Conservation (phyloP, 23 red algal species). For the Gracilaria domingensis region DNA sequence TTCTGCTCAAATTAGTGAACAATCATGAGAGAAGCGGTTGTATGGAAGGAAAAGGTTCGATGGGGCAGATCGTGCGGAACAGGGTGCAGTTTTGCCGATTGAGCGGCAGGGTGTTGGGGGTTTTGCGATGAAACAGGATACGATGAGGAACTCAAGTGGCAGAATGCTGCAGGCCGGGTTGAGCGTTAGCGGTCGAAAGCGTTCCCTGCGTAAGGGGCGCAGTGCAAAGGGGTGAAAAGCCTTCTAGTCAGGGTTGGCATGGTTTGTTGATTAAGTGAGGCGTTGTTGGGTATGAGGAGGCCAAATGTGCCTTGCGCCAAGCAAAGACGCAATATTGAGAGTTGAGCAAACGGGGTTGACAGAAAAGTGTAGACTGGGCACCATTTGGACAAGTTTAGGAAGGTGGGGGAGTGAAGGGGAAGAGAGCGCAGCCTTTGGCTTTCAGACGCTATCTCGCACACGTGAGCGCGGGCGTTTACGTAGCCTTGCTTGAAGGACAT, state of each 20-base stretch:
- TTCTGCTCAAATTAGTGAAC: neutral
- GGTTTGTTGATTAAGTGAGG: neutral
- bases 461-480: too few relatives aligned
- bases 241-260: neutral
- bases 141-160: neutral
- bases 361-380: conserved; percentile 2
- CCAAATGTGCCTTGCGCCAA: neutral
- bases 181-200: too few relatives aligned
- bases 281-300: conserved; percentile 10
- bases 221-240: neutral
- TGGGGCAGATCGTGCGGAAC: neutral
- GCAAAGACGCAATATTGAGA: neutral
- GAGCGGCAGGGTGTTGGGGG: neutral
- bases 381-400: conserved; percentile 12
- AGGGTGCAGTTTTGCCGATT: neutral
- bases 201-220: neutral
- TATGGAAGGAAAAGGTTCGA: neutral
- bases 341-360: neutral
- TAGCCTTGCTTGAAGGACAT: too few relatives aligned
- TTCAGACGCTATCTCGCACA: conserved; percentile 38
- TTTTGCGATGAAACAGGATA: neutral
- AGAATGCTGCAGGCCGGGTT: neutral
- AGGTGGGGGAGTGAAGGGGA: neutral
- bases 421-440: neutral
- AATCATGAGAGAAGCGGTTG: conserved; percentile 35